Conservation (phyloP, 768 basidiomycete species). For the Sporobolomyces phaffii region DNA sequence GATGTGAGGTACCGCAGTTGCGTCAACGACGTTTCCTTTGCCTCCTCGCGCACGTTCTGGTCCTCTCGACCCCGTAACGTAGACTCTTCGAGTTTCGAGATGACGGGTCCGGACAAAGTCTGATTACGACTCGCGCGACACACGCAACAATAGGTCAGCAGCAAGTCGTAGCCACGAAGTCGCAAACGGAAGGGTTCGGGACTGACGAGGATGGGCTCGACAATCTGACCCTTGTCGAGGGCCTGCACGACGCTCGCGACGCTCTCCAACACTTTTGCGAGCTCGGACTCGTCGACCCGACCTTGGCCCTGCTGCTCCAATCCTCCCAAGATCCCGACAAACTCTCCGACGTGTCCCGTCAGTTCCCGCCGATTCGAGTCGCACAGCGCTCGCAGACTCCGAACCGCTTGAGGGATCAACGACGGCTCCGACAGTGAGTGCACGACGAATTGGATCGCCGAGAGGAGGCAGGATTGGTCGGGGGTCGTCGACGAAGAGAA, state of each 20-base stretch:
- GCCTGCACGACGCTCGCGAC: slow-evolving; percentile 51
- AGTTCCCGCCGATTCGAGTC: slow-evolving; percentile 48
- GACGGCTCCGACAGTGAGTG: slow-evolving; percentile 43
- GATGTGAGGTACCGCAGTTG: slow-evolving; percentile 48
- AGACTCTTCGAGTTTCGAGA: slow-evolving; percentile 38
- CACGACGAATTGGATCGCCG: slow-evolving; percentile 48
- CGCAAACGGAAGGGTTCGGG: no score
- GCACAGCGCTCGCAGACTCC: slow-evolving; percentile 48
- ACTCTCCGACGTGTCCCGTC: slow-evolving; percentile 47
- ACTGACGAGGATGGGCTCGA: slow-evolving; percentile 47
- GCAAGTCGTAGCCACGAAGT: no score
- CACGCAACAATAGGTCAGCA: no score
- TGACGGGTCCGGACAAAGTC: slow-evolving; percentile 44
- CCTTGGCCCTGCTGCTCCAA: slow-evolving; percentile 44
- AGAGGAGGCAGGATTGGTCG: slow-evolving; percentile 48
- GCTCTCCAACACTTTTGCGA: slow-evolving; percentile 49
- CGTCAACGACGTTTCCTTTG: slow-evolving; percentile 43
- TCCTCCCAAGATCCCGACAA: slow-evolving; percentile 48
- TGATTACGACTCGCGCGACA: no score
- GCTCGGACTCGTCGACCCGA: slow-evolving; percentile 47
- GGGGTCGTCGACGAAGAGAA: slow-evolving; percentile 45
- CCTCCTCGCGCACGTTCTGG: slow-evolving; percentile 39
- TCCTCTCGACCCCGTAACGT: neutral
- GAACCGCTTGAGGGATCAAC: slow-evolving; percentile 46
- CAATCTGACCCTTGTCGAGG: slow-evolving; percentile 43